phyloP scores from a whole-genome alignment of 768 basidiomycete species.

The Cubamyces lactineus region DNA sequence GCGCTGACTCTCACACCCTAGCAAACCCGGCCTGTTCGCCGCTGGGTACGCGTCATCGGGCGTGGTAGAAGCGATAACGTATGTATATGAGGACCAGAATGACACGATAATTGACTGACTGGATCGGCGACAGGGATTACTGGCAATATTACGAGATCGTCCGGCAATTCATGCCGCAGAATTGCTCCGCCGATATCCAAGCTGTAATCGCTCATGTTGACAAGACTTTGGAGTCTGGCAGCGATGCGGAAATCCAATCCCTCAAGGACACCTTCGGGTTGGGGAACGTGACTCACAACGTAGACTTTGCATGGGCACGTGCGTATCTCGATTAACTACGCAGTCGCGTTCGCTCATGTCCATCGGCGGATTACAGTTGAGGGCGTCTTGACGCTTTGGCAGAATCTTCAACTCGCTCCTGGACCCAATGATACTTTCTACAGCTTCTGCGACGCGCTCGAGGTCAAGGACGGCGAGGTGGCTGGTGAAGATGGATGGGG shows the following conservation, averaged over 20 bases:
- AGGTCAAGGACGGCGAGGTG: slow-evolving; percentile 57
- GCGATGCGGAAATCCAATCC: slow-evolving; percentile 49
- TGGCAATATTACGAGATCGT: slow-evolving; percentile 79
- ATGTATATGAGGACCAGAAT: neutral
- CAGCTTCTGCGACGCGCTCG: slow-evolving; percentile 68
- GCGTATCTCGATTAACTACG: slow-evolving; percentile 23
- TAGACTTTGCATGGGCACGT: slow-evolving; percentile 67
- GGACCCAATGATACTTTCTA: slow-evolving; percentile 52
- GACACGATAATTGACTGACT: neutral
- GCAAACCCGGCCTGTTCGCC: slow-evolving; percentile 61
- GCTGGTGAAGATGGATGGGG: slow-evolving; percentile 63
- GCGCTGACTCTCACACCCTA: slow-evolving; percentile 29
- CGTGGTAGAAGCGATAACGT: slow-evolving; percentile 65
- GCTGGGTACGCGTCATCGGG: slow-evolving; percentile 69
- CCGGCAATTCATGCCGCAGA: slow-evolving; percentile 64
- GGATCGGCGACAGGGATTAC: slow-evolving; percentile 47
- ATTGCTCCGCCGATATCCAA: slow-evolving; percentile 75
- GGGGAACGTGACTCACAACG: slow-evolving; percentile 52
- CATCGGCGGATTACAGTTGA: slow-evolving; percentile 30
- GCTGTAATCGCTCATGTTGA: slow-evolving; percentile 66
- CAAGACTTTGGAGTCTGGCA: slow-evolving; percentile 49
- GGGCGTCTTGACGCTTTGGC: slow-evolving; percentile 70
- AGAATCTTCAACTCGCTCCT: slow-evolving; percentile 54
- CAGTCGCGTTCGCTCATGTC: neutral
- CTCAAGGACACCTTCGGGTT: slow-evolving; percentile 66